Conservation (phyloP, 2,329 filamentous ascomycete species). For the Pyricularia sp. region DNA sequence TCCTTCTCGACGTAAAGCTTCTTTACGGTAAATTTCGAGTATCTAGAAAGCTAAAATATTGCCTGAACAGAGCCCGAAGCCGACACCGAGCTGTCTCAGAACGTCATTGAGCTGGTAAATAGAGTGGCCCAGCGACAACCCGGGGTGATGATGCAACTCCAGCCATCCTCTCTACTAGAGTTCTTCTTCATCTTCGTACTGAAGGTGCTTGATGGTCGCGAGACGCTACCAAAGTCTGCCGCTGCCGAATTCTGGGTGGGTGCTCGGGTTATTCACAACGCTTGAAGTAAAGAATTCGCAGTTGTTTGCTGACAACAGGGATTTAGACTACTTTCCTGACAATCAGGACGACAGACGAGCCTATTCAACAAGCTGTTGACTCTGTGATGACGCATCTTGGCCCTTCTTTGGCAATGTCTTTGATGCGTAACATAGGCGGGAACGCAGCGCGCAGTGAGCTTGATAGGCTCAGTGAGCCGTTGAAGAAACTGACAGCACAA, state of each 20-base stretch:
- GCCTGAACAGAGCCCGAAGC: slow-evolving; percentile 38
- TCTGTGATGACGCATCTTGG: slow-evolving; percentile 50
- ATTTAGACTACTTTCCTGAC: slow-evolving; percentile 42
- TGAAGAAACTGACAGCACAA: slow-evolving; percentile 56
- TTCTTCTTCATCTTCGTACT: slow-evolving; percentile 65
- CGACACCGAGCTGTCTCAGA: slow-evolving; percentile 64
- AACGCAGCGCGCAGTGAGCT: slow-evolving; percentile 62
- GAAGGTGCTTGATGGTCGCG: slow-evolving; percentile 58
- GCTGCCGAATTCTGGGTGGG: slow-evolving; percentile 68
- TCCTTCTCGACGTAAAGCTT: background rate
- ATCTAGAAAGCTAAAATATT: slow-evolving; percentile 5
- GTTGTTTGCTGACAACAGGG: background rate
- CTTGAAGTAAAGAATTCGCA: background rate
- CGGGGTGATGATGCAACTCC: slow-evolving; percentile 48
- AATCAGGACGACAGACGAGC: slow-evolving; percentile 30
- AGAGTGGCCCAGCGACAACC: slow-evolving; percentile 53
- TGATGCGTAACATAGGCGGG: slow-evolving; percentile 59
- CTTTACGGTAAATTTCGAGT: background rate
- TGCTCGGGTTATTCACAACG: background rate
- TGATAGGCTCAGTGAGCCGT: slow-evolving; percentile 59
- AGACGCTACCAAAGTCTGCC: slow-evolving; percentile 66
- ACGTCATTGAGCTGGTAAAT: slow-evolving; percentile 62
- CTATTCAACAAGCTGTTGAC: slow-evolving; percentile 33
- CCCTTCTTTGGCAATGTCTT: slow-evolving; percentile 46
- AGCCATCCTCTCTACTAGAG: slow-evolving; percentile 47